Evolutionary conservation across 2,329 filamentous ascomycete species (phyloP), one percentile per base, ranked within the genome.

Genomic region (Basipetospora chlamydospora): DNA sequence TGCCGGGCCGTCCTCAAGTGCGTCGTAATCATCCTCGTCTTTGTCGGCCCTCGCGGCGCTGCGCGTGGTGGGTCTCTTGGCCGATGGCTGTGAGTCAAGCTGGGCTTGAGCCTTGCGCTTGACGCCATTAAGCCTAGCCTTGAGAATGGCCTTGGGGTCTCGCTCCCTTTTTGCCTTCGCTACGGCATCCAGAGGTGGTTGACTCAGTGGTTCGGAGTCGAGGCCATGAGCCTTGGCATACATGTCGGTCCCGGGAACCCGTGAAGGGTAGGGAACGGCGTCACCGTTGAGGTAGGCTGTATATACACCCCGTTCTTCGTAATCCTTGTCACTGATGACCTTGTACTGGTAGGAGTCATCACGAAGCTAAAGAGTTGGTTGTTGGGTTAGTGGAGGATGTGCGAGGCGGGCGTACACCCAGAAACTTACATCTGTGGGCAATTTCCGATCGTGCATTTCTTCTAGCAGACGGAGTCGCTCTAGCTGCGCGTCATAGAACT

Each of bases 51-150:
- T 23, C 6, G 38, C 33, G 15, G 55, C 44, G 28, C 49, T 48
- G 37, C 57, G 53, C n/a, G 56, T 55, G 15, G 35, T 37, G 16
- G 52, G 53, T 40, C 63, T 63, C 55, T 73, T 73, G 20, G 62
- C 55, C 2, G 60, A 59, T 1, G 64, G 63, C 42, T 67, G 62
- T 16, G 59, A 61, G 15, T 70, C 67, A 1, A 57, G 58, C 41
- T 66, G 63, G 20, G 61, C 63, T 11, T 60, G 62, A 5, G 67
- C 61, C 46, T 63, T 69, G 17, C 69, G 63, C 54, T 73, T 74
- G 41, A 47, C 51, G 37, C 47, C 48, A 18, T 35, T 39, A 16
- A 15, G 21, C 13, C 39, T 29, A 9, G 37, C 34, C 17, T 46
- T 41, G 20, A 49, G 38, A n/a, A 44, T 38, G 21, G 47, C 45